Conservation (phyloP, 2,329 filamentous ascomycete species). For the Microsporum audouinii region DNA sequence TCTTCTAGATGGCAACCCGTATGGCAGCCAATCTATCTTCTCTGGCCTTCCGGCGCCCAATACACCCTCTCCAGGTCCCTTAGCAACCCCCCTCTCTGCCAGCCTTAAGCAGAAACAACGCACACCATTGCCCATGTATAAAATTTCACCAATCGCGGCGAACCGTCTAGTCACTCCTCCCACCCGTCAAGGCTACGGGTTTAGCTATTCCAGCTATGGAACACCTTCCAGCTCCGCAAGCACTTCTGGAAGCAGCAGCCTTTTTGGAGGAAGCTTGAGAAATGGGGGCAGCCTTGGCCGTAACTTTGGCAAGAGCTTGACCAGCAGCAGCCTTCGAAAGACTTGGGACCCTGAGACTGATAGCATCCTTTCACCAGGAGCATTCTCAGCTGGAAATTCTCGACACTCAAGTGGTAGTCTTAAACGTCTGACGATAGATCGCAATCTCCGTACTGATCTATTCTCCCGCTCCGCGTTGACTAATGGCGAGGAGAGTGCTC, state of each 20-base stretch:
- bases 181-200: conserved; percentile 71
- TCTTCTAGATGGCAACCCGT: conserved; percentile 73
- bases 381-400: conserved; percentile 60
- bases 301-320: conserved; percentile 74
- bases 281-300: conserved; percentile 44
- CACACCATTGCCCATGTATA: conserved; percentile 74
- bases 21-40: conserved; percentile 80
- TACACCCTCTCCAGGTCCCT: conserved; percentile 65
- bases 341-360: conserved; percentile 66
- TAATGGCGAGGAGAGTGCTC: conserved; percentile 33
- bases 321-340: conserved; percentile 72
- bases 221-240: conserved; percentile 61
- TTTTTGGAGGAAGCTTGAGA: conserved; percentile 38
- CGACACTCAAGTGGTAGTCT: conserved; percentile 59
- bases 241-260: conserved; percentile 57
- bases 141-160: conserved; percentile 69
- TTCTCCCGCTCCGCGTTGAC: conserved; percentile 36
- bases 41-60: conserved; percentile 54
- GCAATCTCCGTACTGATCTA: conserved; percentile 59
- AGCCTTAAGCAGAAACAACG: conserved; percentile 65
- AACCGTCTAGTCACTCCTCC: conserved; percentile 73
- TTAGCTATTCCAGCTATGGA: conserved; percentile 85
- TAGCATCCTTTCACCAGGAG: conserved; percentile 73
- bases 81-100: conserved; percentile 77
- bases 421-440: conserved; percentile 88